These are phyloP conservation scores for Gracilaria gracilis DNA, from an alignment of 23 red algal genomes.

Conservation along the genomic window DNA sequence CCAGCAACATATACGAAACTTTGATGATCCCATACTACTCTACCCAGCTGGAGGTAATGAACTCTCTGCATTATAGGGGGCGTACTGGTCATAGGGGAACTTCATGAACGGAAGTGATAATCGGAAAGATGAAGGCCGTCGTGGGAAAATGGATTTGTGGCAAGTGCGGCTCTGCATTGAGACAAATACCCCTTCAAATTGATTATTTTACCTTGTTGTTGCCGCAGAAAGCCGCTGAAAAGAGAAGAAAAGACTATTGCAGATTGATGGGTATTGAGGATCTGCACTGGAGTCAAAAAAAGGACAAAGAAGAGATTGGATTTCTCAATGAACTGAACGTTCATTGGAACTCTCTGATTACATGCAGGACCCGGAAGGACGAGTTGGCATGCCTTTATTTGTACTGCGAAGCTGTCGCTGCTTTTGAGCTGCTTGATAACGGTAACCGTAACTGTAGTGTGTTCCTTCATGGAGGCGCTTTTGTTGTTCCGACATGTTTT, in stretches of 20 bases:
- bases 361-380: neutral
- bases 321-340: neutral
- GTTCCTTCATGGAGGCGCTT: neutral
- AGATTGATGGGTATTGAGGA: too few species aligned
- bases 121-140: constrained; percentile 1
- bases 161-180: neutral
- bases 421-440: neutral
- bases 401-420: neutral
- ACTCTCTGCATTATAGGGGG: constrained; percentile 4
- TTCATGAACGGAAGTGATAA: neutral
- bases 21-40: neutral
- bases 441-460: neutral
- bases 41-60: constrained; percentile 9
- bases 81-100: neutral
- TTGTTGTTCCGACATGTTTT: neutral
- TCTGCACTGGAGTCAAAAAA: too few species aligned
- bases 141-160: neutral
- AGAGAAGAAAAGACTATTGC: too few species aligned
- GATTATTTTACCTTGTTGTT: neutral
- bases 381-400: constrained; percentile 12
- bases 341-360: neutral
- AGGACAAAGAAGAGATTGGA: too few species aligned
- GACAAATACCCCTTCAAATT: constrained; percentile 22
- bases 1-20: neutral
- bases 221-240: neutral